Evolutionary conservation across 805 yeast species (phyloP), one percentile per base, ranked within the genome.

Genomic region (Wickerhamia fluorescens): DNA sequence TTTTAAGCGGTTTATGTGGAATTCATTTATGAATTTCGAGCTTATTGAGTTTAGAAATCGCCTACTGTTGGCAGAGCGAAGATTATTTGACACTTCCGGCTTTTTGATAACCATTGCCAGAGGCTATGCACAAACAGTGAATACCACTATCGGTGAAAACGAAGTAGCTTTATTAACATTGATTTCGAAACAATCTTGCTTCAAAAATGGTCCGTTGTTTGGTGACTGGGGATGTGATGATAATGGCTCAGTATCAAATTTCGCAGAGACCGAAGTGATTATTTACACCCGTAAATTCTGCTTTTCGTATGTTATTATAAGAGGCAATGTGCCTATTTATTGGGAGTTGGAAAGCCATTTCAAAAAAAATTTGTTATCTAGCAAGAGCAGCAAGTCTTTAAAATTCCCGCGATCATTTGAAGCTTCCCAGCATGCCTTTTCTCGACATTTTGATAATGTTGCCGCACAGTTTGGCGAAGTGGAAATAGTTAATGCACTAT

Each of bases 161-260:
- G 53, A 51, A 16, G 61, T 56, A 17, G 64, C 63, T 0, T 42
- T 68, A 28, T 36, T 73, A 20, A 69, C 78, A 0, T 53, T 73
- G 7, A 66, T 73, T 7, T 61, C 75, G 3, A 71, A 68, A 39
- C 78, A 73, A 37, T 58, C 67, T 17, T 68, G 75, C 34, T 44
- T 46, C 17, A 68, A 66, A 36, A 51, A 50, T 20, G 76, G 76
- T 0, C 62, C 68, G 0, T 47, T 72, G 12, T 72, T 71, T 44
- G 79, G 79, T 1, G 72, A 72, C 17, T 68, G 68, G 57, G 74
- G 79, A 19, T 59, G 71, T 41, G 79, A 73, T 42, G 78, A 73
- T 36, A 67, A 68, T 23, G 75, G 78, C 1, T 57, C 62, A 11
- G 73, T 61, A 6, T 56, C 75, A 4, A 71, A 72, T 41, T 71